A percentile compares a stretch with the other conserved stretches of the same genome.
Evolutionary conservation across 2,329 filamentous ascomycete species (phyloP).

Genomic region (Trichoderma arundinaceum): DNA sequence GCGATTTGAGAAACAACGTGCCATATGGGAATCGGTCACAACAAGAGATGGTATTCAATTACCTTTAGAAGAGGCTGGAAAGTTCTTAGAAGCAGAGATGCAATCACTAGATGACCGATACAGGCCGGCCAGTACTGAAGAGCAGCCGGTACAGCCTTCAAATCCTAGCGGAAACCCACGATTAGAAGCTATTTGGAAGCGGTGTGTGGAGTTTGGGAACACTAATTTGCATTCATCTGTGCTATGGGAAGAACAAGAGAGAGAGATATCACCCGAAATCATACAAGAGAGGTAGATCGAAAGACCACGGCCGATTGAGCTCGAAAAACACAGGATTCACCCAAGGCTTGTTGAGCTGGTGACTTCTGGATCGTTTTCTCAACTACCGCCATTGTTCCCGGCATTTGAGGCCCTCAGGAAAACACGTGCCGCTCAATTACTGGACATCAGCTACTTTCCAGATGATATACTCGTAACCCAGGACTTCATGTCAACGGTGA

Average conservation of each 20-base stretch:
- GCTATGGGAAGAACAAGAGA: slow-evolving; percentile 66
- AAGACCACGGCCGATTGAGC: slow-evolving; percentile 45
- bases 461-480: slow-evolving; percentile 9
- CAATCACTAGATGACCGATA: slow-evolving; percentile 60
- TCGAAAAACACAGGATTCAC: slow-evolving; percentile 46
- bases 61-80: slow-evolving; percentile 41
- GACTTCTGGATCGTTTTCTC: not conserved
- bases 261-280: slow-evolving; percentile 68
- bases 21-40: slow-evolving; percentile 41
- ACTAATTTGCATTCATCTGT: not conserved
- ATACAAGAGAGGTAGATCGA: slow-evolving; percentile 65
- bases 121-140: slow-evolving; percentile 40
- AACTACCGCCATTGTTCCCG: slow-evolving; percentile 15
- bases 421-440: slow-evolving; percentile 34
- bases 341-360: not conserved
- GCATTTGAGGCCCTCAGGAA: slow-evolving; percentile 33
- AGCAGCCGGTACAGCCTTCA: not conserved
- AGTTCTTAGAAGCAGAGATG: slow-evolving; percentile 61
- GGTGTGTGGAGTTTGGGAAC: slow-evolving; percentile 1
- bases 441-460: slow-evolving; percentile 33
- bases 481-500: slow-evolving; percentile 30
- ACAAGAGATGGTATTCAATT: not conserved
- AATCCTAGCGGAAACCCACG: too few species aligned
- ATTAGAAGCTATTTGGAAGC: not conserved
- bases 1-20: slow-evolving; percentile 53